These are phyloP conservation scores for Blastomyces percursus DNA, from an alignment of 2,329 filamentous ascomycete genomes.

Conservation along the genomic window DNA sequence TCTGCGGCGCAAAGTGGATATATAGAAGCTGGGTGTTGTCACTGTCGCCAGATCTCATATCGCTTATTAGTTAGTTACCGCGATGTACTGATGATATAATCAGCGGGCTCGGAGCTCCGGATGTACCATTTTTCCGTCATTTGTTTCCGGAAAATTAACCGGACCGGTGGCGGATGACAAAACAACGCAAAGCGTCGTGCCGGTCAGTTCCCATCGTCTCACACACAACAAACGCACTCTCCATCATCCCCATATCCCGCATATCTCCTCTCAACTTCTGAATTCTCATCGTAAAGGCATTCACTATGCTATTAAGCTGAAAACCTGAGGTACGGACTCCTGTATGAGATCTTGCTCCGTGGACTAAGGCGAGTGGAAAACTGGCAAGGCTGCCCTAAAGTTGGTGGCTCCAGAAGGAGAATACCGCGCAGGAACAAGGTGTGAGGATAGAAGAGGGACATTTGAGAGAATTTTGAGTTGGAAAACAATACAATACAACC, in stretches of 20 bases:
- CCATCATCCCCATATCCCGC: conserved; percentile 9
- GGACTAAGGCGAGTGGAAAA: conserved; percentile 20
- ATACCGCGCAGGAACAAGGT: conserved; percentile 8
- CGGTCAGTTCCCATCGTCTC: background rate
- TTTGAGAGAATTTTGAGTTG: conserved; percentile 3
- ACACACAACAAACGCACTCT: background rate
- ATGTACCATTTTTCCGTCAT: background rate
- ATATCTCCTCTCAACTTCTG: conserved; percentile 10
- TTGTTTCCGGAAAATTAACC: background rate
- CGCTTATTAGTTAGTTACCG: too few relatives aligned
- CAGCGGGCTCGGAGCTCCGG: background rate
- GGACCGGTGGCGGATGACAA: conserved; percentile 9
- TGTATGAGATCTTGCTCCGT: conserved; percentile 25
- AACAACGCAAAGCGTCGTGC: conserved; percentile 4
- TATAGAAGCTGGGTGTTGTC: background rate
- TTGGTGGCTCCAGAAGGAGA: conserved; percentile 6
- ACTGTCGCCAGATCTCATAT: conserved; percentile 6
- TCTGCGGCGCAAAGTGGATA: background rate
- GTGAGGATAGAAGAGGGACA: background rate
- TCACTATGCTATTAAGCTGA: conserved; percentile 27
- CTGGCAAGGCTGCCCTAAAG: background rate
- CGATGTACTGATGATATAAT: conserved; percentile 2
- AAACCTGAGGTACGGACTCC: conserved; percentile 23
- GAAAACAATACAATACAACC: conserved; percentile 2
- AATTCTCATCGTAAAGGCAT: conserved; percentile 28